Percentiles rank a stretch among this genome's conserved stretches.
Evolutionary conservation across 495 filamentous ascomycete genomes (phyloP).

Genomic region (Lophium mytilinum): DNA sequence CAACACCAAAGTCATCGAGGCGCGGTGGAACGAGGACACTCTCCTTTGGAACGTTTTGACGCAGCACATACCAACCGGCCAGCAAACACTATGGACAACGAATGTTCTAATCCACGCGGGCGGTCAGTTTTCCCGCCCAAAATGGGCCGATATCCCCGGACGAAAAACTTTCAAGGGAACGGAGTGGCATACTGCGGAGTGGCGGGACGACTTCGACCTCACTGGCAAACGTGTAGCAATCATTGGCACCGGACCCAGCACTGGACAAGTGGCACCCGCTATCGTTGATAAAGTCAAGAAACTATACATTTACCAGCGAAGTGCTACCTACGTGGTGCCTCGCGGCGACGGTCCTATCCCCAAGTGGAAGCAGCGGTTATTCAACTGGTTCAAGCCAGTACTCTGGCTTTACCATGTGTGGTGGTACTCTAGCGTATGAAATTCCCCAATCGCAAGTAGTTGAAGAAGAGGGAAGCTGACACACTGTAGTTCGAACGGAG

Average conservation of each 20-base stretch:
- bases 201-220: neutral
- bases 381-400: neutral
- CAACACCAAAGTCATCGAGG: neutral
- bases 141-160: neutral
- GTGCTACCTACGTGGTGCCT: neutral
- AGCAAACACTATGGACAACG: neutral
- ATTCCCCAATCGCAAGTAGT: neutral
- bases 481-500: neutral
- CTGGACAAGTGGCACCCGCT: neutral
- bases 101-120: neutral
- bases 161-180: neutral
- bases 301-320: neutral
- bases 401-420: neutral
- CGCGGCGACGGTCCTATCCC: neutral
- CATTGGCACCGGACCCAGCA: neutral
- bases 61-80: neutral
- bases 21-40: neutral
- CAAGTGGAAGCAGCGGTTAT: neutral
- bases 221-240: neutral
- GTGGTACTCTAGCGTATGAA: neutral
- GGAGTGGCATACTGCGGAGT: neutral
- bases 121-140: neutral
- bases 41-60: neutral
- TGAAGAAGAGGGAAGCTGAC: too few relatives aligned
- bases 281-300: neutral